Conservation (phyloP, 192 early-diverging fungal genomes). For the Dissophora globulifera region DNA sequence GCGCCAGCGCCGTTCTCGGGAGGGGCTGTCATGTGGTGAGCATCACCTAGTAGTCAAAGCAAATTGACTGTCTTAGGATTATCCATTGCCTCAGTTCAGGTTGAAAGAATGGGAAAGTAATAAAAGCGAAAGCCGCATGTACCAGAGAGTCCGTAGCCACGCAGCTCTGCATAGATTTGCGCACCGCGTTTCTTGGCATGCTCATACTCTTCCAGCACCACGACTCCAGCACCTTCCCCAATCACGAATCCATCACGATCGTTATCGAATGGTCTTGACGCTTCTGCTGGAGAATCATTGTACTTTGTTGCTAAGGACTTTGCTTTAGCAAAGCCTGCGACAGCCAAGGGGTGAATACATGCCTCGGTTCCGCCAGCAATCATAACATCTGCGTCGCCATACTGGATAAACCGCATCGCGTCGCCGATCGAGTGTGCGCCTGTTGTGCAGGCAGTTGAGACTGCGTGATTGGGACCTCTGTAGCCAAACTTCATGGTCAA, state of each 20-base stretch:
- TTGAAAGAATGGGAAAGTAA: neutral
- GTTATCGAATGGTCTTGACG: constrained; percentile 92
- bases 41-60: constrained; percentile 67
- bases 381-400: constrained; percentile 96
- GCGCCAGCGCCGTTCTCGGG: constrained; percentile 88
- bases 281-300: constrained; percentile 81
- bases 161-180: constrained; percentile 87
- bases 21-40: constrained; percentile 94
- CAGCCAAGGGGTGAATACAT: constrained; percentile 81
- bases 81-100: neutral
- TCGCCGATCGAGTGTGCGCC: constrained; percentile 96
- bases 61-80: too few relatives aligned
- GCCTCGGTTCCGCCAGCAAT: constrained; percentile 93
- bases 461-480: constrained; percentile 92
- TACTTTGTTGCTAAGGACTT: constrained; percentile 84
- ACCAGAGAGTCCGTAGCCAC: constrained; percentile 90
- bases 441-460: constrained; percentile 94
- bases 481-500: constrained; percentile 88
- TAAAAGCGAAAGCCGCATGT: neutral
- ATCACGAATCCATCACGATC: constrained; percentile 94
- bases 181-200: constrained; percentile 90
- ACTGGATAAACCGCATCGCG: constrained; percentile 91
- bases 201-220: constrained; percentile 91
- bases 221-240: constrained; percentile 88
- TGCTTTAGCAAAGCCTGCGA: constrained; percentile 89